Conservation (phyloP, 1,284 basidiomycete genomes). For the Ceratobasidium sp. region DNA sequence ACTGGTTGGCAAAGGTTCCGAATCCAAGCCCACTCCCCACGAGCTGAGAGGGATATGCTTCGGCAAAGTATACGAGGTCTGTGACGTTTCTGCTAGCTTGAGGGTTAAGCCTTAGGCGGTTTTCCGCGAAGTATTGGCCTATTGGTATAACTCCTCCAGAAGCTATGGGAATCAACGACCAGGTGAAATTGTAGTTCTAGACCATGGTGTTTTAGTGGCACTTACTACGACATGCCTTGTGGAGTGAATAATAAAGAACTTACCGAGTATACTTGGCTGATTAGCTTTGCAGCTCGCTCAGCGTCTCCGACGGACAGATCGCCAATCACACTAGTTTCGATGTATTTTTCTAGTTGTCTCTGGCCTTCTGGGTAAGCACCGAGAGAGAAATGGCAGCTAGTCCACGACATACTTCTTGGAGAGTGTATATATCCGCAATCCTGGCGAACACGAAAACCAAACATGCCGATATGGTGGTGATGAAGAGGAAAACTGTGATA, state of each 20-base stretch:
- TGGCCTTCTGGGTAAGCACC: background rate
- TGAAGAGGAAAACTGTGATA: slow-evolving; percentile 23
- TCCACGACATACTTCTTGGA: slow-evolving; percentile 23
- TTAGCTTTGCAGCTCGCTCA: slow-evolving; percentile 5
- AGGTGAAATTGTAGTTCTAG: slow-evolving; percentile 40
- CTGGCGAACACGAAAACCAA: slow-evolving; percentile 34
- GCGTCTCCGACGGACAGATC: slow-evolving; percentile 18
- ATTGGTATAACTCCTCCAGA: slow-evolving; percentile 23
- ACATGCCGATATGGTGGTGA: slow-evolving; percentile 22
- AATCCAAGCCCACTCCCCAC: slow-evolving; percentile 1
- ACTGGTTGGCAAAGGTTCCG: slow-evolving; percentile 28
- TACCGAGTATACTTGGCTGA: slow-evolving; percentile 13
- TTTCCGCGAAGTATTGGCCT: slow-evolving; percentile 4
- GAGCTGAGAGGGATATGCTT: slow-evolving; percentile 33
- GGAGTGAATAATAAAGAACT: background rate
- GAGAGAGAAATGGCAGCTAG: background rate
- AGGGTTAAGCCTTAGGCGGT: slow-evolving; percentile 1
- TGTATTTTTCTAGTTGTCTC: slow-evolving; percentile 15
- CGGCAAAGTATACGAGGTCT: slow-evolving; percentile 25
- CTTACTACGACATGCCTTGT: background rate
- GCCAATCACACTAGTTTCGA: slow-evolving; percentile 28
- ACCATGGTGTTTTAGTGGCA: background rate
- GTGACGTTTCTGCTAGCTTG: slow-evolving; percentile 21
- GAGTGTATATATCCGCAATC: slow-evolving; percentile 32
- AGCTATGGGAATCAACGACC: slow-evolving; percentile 30